These are phyloP conservation scores for Nidularia sp. DNA, from an alignment of 768 basidiomycete genomes.

Conservation along the genomic window DNA sequence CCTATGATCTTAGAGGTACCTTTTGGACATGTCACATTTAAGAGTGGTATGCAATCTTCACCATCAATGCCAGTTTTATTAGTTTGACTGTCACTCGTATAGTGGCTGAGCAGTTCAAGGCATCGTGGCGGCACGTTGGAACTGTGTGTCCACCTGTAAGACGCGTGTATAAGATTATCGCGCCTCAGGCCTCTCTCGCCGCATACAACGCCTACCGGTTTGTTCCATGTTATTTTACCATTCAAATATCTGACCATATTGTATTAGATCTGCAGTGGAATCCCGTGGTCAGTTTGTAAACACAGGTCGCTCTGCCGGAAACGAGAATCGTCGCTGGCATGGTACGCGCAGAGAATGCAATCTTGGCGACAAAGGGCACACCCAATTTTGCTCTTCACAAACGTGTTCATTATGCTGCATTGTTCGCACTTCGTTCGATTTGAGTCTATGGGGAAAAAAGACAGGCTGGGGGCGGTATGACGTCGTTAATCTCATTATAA, in stretches of 20 bases:
- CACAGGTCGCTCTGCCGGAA: slow-evolving; percentile 54
- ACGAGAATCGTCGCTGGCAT: slow-evolving; percentile 75
- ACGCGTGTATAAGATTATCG: slow-evolving; percentile 61
- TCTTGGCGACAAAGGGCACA: slow-evolving; percentile 58
- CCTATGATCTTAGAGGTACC: slow-evolving; percentile 61
- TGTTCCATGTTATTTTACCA: slow-evolving; percentile 6
- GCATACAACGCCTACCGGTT: slow-evolving; percentile 63
- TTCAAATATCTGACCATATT: slow-evolving; percentile 1
- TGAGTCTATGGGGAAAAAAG: slow-evolving; percentile 63
- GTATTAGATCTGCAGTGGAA: slow-evolving; percentile 49
- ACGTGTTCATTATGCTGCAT: slow-evolving; percentile 65
- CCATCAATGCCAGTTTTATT: not conserved
- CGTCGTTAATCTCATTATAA: slow-evolving; percentile 2
- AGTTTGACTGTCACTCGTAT: slow-evolving; percentile 1
- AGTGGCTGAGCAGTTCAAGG: slow-evolving; percentile 67
- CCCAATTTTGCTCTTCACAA: slow-evolving; percentile 47
- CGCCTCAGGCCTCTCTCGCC: slow-evolving; percentile 41
- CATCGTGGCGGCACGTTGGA: slow-evolving; percentile 61
- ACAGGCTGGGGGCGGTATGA: slow-evolving; percentile 67
- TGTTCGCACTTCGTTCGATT: slow-evolving; percentile 58
- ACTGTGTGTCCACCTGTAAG: slow-evolving; percentile 54
- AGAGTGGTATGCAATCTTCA: slow-evolving; percentile 43
- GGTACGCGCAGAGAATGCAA: slow-evolving; percentile 65
- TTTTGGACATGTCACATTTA: slow-evolving; percentile 56
- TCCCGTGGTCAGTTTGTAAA: slow-evolving; percentile 52